These are phyloP conservation scores for Pythium chondricola DNA, from an alignment of 352 stramenopile genomes.

Conservation along the genomic window DNA sequence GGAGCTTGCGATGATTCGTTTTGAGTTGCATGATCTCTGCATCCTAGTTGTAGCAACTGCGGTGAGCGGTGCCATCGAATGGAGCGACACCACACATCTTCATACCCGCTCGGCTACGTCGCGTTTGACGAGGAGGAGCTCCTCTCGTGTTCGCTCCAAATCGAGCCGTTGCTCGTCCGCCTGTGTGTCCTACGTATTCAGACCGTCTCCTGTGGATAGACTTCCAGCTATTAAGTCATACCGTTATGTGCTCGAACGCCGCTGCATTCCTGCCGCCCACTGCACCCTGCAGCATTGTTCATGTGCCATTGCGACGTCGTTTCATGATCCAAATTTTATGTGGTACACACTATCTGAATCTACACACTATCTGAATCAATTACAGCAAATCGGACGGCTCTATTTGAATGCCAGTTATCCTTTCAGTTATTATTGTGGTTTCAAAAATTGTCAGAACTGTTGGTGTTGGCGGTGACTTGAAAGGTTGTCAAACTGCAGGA, in stretches of 20 bases:
- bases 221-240: not conserved
- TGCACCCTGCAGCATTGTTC: conserved; percentile 5
- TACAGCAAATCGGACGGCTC: not conserved
- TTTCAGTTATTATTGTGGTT: conserved; percentile 4
- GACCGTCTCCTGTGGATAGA: not conserved
- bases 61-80: not conserved
- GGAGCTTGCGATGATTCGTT: conserved; percentile 41
- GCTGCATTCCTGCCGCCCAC: not conserved
- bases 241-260: conserved; percentile 13
- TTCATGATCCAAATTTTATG: conserved; percentile 8
- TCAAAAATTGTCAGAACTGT: conserved; percentile 13
- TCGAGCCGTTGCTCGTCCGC: conserved; percentile 45
- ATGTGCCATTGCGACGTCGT: conserved; percentile 1
- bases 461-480: conserved; percentile 2
- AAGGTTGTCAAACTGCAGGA: conserved; percentile 16
- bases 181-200: conserved; percentile 14
- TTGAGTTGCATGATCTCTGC: conserved; percentile 52
- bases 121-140: conserved; percentile 34
- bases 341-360: too few relatives aligned
- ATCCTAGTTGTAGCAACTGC: conserved; percentile 25
- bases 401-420: too few relatives aligned
- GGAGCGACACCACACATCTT: too few relatives aligned
- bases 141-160: conserved; percentile 50
- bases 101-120: conserved; percentile 30
- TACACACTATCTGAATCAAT: not conserved